Conservation (phyloP, 2,329 filamentous ascomycete species). For the Colletotrichum costaricense region DNA sequence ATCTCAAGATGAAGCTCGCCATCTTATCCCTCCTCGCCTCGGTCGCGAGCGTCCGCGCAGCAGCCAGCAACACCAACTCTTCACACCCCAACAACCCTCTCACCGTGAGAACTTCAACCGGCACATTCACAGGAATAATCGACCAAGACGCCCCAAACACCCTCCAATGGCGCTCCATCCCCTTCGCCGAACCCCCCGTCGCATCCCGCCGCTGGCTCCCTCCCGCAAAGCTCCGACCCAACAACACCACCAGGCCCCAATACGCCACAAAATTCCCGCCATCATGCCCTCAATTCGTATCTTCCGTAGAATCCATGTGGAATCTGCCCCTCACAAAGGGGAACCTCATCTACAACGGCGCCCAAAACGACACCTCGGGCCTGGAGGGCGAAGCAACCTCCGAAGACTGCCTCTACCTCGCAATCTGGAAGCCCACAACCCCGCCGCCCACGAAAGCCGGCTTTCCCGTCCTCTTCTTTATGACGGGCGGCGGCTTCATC, state of each 20-base stretch:
- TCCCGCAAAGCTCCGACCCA: conserved; percentile 39
- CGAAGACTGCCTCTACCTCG: conserved; percentile 57
- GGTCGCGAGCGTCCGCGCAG: background rate
- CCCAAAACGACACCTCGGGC: conserved; percentile 37
- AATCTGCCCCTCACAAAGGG: conserved; percentile 38
- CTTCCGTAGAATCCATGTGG: conserved; percentile 42
- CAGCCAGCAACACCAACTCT: background rate
- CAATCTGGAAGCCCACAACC: conserved; percentile 52
- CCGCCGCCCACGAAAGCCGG: conserved; percentile 38
- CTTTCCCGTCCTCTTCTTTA: conserved; percentile 58
- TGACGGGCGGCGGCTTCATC: conserved; percentile 59
- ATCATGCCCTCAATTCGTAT: conserved; percentile 49
- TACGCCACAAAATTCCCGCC: conserved; percentile 43
- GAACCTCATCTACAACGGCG: conserved; percentile 39
- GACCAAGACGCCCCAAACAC: conserved; percentile 46
- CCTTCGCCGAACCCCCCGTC: conserved; percentile 50
- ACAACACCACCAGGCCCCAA: conserved; percentile 37
- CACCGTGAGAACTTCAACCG: conserved; percentile 44
- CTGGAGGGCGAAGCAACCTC: conserved; percentile 38
- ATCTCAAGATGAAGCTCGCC: conserved; percentile 5
- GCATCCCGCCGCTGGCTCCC: conserved; percentile 43
- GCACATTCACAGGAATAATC: conserved; percentile 47
- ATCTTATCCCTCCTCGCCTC: conserved; percentile 5
- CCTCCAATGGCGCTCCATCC: conserved; percentile 50
- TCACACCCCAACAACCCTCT: conserved; percentile 36